phyloP scores from a whole-genome alignment of 2,329 filamentous ascomycete genomes.

The Gnomoniopsis smithogilvyi region DNA sequence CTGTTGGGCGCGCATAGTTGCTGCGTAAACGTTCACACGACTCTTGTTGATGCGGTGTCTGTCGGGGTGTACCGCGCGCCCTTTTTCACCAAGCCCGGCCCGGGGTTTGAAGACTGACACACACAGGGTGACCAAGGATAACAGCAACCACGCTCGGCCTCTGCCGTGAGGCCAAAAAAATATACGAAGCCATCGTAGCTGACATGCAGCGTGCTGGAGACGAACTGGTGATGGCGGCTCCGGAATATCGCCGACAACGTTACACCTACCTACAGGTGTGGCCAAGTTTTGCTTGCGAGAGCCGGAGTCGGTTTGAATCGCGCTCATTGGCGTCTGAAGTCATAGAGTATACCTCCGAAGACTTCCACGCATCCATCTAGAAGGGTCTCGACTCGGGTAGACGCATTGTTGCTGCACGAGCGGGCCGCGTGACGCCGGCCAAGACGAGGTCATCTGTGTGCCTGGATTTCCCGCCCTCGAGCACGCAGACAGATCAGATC shows the following conservation, averaged over 20 bases:
- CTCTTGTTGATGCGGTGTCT: not conserved
- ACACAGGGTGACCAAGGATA: not conserved
- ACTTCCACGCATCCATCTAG: not conserved
- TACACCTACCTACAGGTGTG: not conserved
- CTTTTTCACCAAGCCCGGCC: too few relatives aligned
- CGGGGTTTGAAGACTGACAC: not conserved
- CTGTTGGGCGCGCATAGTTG: too few relatives aligned
- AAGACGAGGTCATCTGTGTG: not conserved
- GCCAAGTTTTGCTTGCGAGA: not conserved
- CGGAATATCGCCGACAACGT: not conserved
- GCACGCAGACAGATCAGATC: not conserved
- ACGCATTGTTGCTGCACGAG: not conserved
- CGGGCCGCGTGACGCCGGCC: not conserved
- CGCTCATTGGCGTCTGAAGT: not conserved
- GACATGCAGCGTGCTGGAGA: not conserved
- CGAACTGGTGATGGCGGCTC: not conserved
- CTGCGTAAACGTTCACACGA: not conserved
- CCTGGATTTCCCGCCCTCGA: not conserved
- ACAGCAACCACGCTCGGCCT: too few relatives aligned
- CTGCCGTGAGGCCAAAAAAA: not conserved
- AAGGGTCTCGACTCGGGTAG: not conserved
- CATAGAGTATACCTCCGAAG: not conserved
- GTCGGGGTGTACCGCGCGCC: too few relatives aligned
- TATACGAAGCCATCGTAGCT: not conserved
- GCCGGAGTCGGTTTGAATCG: too few relatives aligned